phyloP scores from a whole-genome alignment of 768 basidiomycete species.

The Sutorius australiensis region DNA sequence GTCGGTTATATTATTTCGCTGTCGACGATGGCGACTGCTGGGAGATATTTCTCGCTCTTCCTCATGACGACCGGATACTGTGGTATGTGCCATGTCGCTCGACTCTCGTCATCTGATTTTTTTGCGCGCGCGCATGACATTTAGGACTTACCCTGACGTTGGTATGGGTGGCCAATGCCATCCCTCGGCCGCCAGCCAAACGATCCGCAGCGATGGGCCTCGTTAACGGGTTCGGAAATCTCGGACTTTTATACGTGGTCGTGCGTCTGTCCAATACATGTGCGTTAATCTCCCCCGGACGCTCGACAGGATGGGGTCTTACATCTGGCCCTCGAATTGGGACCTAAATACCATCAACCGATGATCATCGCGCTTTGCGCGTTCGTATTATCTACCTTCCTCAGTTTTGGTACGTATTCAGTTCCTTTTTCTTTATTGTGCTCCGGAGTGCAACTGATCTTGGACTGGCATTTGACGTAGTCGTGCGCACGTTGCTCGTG shows the following conservation, averaged over 20 bases:
- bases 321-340: conserved; percentile 60
- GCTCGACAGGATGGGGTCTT: conserved; percentile 50
- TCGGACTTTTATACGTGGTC: conserved; percentile 36
- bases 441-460: not conserved
- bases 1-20: conserved; percentile 58
- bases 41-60: conserved; percentile 59
- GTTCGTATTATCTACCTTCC: conserved; percentile 30
- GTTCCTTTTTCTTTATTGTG: not conserved
- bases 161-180: conserved; percentile 60
- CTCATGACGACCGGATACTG: conserved; percentile 57
- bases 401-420: conserved; percentile 35
- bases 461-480: conserved; percentile 22
- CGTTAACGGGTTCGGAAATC: conserved; percentile 57
- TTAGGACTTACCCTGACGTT: conserved; percentile 43
- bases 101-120: too few species aligned
- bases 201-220: conserved; percentile 56
- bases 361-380: conserved; percentile 48
- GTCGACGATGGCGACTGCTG: conserved; percentile 46
- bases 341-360: conserved; percentile 49
- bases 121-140: too few species aligned
- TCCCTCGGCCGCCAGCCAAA: conserved; percentile 55
- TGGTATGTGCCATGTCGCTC: conserved; percentile 23
- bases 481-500: conserved; percentile 42
- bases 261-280: conserved; percentile 25
- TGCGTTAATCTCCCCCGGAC: conserved; percentile 24